These are phyloP conservation scores for Erysimum cheiri DNA, from an alignment of 441 rosid genomes.

Conservation along the genomic window DNA sequence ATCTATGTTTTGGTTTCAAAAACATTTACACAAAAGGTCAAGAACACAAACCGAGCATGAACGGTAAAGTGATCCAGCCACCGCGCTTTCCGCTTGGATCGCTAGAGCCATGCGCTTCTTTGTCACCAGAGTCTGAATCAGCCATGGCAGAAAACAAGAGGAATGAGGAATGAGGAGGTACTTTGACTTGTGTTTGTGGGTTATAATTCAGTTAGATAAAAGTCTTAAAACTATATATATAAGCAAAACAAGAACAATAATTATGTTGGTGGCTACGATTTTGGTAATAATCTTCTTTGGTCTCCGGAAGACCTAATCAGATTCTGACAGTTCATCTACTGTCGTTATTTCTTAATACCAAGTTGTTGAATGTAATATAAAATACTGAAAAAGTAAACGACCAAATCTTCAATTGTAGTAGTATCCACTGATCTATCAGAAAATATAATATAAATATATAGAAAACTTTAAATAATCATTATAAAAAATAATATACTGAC, in stretches of 20 bases:
- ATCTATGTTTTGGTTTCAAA: neutral
- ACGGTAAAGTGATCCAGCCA: conserved; percentile 58
- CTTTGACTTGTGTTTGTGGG: neutral
- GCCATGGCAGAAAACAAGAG: conserved; percentile 17
- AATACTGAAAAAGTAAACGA: neutral
- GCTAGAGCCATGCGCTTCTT: conserved; percentile 29
- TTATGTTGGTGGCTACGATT: neutral
- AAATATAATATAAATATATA: neutral
- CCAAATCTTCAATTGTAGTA: neutral
- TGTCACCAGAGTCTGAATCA: neutral
- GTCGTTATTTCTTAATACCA: neutral
- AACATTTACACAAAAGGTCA: neutral
- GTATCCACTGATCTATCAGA: neutral
- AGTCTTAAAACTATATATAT: neutral
- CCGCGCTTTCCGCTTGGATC: conserved; percentile 35
- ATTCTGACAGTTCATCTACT: conserved; percentile 11
- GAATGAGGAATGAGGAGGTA: neutral
- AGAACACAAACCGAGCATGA: conserved; percentile 43
- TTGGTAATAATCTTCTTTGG: neutral
- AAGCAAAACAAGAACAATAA: neutral
- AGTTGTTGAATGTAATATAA: neutral
- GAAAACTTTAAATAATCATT: neutral
- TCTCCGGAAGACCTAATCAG: conserved; percentile 8
- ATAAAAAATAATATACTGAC: neutral
- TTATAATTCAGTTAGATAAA: conserved; percentile 17